phyloP scores from a whole-genome alignment of 2,329 filamentous ascomycete genomes.

The Microdochium nivale region DNA sequence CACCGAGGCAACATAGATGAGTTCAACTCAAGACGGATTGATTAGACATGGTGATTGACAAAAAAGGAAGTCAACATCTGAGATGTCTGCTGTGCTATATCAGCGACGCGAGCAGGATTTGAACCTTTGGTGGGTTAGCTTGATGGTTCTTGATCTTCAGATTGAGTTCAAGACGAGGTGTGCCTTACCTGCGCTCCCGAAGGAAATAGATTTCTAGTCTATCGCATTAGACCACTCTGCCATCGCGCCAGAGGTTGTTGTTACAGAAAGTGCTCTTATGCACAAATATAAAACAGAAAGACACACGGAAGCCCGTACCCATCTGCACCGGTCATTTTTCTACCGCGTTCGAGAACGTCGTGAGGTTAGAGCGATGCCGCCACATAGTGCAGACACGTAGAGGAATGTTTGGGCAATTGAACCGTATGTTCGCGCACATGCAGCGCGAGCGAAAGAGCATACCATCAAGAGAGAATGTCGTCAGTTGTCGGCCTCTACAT shows the following conservation, averaged over 20 bases:
- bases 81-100: not conserved
- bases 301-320: too few species aligned
- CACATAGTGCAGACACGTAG: too few species aligned
- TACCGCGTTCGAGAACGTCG: too few species aligned
- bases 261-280: not conserved
- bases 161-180: not conserved
- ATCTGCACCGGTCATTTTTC: too few species aligned
- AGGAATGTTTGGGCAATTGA: too few species aligned
- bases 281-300: too few species aligned
- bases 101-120: not conserved
- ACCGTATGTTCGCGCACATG: too few species aligned
- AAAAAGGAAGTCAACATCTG: not conserved
- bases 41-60: not conserved
- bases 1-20: not conserved
- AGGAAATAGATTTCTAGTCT: slow-evolving; percentile 1
- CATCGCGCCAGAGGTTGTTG: not conserved
- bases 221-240: slow-evolving; percentile 1
- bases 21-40: too few species aligned
- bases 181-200: not conserved
- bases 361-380: too few species aligned
- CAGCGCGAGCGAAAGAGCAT: too few species aligned
- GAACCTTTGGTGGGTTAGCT: not conserved
- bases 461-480: too few species aligned
- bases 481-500: too few species aligned
- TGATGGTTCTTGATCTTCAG: not conserved